Evolutionary conservation across 2,329 filamentous ascomycete genomes (phyloP), one percentile per base, ranked within the genome.

Genomic region (Fusarium dlaminii): DNA sequence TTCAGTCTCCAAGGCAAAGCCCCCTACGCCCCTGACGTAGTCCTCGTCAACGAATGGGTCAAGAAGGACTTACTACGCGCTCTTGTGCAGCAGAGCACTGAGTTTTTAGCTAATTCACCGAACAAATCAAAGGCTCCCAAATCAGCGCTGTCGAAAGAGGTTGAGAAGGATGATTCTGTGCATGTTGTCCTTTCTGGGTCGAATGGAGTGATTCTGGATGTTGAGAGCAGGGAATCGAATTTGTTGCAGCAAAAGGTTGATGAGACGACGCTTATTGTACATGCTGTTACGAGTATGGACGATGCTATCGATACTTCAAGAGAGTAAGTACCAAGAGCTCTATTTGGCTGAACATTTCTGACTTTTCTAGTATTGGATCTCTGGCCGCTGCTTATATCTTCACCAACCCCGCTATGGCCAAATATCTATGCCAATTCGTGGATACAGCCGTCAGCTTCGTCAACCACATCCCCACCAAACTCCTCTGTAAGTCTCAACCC

Each of bases 31-130:
- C 75, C 75, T 14, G 75, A 77, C 4, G 51, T 77, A 1, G 71
- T 77, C 0, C 56, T 76, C 0, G 75, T 77, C 2, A 77, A 77
- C 6, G 75, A 77, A 22, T 77, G 67, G 63, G 71, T 76, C 8
- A 77, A 76, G 48, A 77, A 74, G 17, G 75, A 77, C 8, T 32
- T 77, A 8, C n/a, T 75, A 6, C 43, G 69, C 0, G 66, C 72
- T 3, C 67, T 74, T 2, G 63, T 74, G 0, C 72, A 72, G 9
- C 63, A 74, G 11, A 72, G 59, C 8, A 74, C 72, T 1, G 63
- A 72, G 4, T 65, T 72, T 1, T 11, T 72, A 0, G 42, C 67
- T 0, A 57, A 39, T 0, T 36, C 70, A 0, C 37, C 43, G 2
- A 29, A 34, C 2, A 62, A 61, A 2, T 15, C n/a, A 0, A 60